Conservation (phyloP, 2,329 filamentous ascomycete species). For the Sporothrix sp. region DNA sequence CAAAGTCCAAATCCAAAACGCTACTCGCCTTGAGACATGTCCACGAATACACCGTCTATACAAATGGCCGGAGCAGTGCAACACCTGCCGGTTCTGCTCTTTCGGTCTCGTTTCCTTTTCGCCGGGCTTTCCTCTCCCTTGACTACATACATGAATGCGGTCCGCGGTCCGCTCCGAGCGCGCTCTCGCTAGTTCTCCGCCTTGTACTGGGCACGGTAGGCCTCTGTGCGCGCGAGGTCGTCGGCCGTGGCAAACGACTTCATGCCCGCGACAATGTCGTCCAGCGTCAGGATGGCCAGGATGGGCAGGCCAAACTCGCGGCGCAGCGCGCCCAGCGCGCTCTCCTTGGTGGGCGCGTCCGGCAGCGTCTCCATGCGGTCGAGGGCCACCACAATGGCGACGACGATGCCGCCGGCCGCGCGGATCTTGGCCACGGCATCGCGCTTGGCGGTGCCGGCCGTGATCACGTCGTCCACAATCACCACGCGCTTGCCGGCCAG, state of each 20-base stretch:
- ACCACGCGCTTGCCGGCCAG: constrained; percentile 78
- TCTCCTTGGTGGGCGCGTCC: constrained; percentile 51
- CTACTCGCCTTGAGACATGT: neutral
- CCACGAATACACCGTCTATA: no score
- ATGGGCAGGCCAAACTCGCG: constrained; percentile 79
- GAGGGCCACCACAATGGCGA: constrained; percentile 79
- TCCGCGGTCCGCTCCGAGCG: no score
- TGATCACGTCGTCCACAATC: constrained; percentile 94
- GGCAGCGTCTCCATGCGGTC: constrained; percentile 80
- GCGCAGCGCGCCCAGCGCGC: constrained; percentile 76
- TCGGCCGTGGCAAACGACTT: constrained; percentile 50
- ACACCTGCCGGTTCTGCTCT: no score
- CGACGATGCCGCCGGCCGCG: constrained; percentile 72
- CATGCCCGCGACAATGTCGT: constrained; percentile 69
- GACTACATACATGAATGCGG: no score
- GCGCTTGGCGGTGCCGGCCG: constrained; percentile 84
- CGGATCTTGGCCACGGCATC: constrained; percentile 87
- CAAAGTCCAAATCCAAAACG: neutral
- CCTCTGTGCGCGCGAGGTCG: constrained; percentile 58
- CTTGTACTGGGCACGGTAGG: constrained; percentile 60
- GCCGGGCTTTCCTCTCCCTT: neutral
- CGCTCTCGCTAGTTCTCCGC: constrained; percentile 33
- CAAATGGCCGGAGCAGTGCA: no score
- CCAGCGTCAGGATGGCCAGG: constrained; percentile 69
- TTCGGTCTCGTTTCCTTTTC: neutral